phyloP scores from a whole-genome alignment of 2,329 filamentous ascomycete species.

The Fusarium nelsonii region DNA sequence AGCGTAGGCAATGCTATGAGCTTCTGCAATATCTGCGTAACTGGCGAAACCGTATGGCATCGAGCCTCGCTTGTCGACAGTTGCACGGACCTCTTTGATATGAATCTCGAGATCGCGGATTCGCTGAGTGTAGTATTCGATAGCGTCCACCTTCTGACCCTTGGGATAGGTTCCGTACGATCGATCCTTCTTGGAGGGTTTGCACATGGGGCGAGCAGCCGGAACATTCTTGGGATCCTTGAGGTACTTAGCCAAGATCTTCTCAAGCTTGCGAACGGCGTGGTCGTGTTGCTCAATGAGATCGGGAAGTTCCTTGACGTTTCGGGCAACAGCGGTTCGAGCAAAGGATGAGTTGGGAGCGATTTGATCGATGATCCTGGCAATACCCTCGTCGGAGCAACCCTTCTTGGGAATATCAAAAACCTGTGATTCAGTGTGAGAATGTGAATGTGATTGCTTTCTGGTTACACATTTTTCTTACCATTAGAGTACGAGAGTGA shows the following conservation, averaged over 20 bases:
- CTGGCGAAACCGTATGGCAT: constrained; percentile 95
- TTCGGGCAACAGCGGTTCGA: constrained; percentile 85
- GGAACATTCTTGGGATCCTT: constrained; percentile 88
- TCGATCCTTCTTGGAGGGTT: constrained; percentile 82
- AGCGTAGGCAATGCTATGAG: constrained; percentile 87
- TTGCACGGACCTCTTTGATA: constrained; percentile 84
- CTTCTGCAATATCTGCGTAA: constrained; percentile 88
- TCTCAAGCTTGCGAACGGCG: constrained; percentile 84
- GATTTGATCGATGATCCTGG: constrained; percentile 83
- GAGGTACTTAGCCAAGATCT: constrained; percentile 87
- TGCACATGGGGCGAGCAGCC: constrained; percentile 79
- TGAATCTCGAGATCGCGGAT: constrained; percentile 86
- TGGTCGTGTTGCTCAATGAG: constrained; percentile 87
- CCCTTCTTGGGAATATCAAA: constrained; percentile 85
- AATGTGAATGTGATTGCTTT: background rate
- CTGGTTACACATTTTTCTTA: constrained; percentile 51
- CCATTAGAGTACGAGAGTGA: constrained; percentile 79
- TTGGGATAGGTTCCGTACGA: constrained; percentile 72
- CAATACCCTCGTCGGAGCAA: constrained; percentile 86
- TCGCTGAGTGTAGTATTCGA: constrained; percentile 89
- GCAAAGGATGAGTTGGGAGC: constrained; percentile 84
- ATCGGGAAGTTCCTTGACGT: constrained; percentile 89
- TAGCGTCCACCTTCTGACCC: constrained; percentile 87
- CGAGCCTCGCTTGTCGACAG: constrained; percentile 87
- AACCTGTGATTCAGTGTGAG: constrained; percentile 65